phyloP scores from a whole-genome alignment of 495 filamentous ascomycete genomes.

The Chaetomidium leptoderma region DNA sequence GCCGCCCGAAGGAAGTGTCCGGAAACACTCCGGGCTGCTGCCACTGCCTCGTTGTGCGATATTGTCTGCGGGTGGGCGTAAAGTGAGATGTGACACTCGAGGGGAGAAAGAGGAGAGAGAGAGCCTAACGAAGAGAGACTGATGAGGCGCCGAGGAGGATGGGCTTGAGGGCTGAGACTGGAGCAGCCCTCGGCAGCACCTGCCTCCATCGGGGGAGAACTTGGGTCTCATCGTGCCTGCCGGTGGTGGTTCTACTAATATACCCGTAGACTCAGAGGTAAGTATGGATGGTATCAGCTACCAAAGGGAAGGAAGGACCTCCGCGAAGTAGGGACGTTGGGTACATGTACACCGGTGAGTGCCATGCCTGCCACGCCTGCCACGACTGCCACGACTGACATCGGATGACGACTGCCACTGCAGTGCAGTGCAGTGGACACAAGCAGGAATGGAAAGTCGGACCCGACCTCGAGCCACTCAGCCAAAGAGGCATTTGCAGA shows the following conservation, averaged over 20 bases:
- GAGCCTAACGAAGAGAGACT: conserved; percentile 7
- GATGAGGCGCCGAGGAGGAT: too few relatives aligned
- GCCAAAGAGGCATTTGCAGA: neutral
- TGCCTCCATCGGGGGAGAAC: neutral
- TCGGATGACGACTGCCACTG: neutral
- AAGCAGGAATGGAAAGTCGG: neutral
- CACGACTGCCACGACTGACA: neutral
- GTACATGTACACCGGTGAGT: too few relatives aligned
- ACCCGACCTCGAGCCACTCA: too few relatives aligned
- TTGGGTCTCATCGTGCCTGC: neutral
- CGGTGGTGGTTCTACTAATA: too few relatives aligned
- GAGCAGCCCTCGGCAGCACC: neutral
- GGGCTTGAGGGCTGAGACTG: too few relatives aligned
- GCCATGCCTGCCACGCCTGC: too few relatives aligned
- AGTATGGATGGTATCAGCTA: too few relatives aligned
- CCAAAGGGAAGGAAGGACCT: too few relatives aligned
- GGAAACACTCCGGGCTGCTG: conserved; percentile 15
- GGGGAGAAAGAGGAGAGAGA: neutral
- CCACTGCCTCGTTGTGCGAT: conserved; percentile 12
- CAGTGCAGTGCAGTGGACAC: neutral
- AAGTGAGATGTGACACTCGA: conserved; percentile 15
- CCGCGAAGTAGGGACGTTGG: neutral
- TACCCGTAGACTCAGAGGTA: too few relatives aligned
- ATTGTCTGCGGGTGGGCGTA: conserved; percentile 7
- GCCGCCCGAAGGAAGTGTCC: conserved; percentile 1